These are phyloP conservation scores for Vaccinium macrocarpon DNA, from an alignment of 148 eudicot genomes.

Conservation along the genomic window DNA sequence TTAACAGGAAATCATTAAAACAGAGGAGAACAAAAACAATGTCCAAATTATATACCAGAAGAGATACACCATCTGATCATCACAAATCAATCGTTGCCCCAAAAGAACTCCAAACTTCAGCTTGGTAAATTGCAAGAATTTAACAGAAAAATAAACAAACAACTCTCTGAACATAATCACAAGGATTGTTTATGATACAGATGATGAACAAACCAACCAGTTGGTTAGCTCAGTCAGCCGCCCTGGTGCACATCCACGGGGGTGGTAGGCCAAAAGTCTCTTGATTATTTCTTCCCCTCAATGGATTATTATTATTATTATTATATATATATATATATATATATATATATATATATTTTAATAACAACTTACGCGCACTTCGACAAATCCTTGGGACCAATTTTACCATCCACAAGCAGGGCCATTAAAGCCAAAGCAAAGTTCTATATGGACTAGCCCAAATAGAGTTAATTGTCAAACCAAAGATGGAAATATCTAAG, in stretches of 20 bases:
- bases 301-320: too few relatives aligned
- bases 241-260: not conserved
- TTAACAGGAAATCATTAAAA: not conserved
- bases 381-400: too few relatives aligned
- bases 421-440: too few relatives aligned
- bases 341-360: too few relatives aligned
- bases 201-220: not conserved
- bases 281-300: not conserved
- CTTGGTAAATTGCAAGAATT: not conserved
- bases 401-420: too few relatives aligned
- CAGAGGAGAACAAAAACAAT: not conserved
- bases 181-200: not conserved
- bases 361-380: too few relatives aligned
- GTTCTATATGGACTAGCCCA: too few relatives aligned
- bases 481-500: too few relatives aligned
- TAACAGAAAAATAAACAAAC: not conserved
- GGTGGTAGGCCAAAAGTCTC: not conserved
- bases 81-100: not conserved
- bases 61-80: not conserved
- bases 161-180: not conserved
- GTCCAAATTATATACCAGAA: not conserved
- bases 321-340: too few relatives aligned
- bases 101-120: not conserved
- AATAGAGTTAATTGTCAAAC: too few relatives aligned
- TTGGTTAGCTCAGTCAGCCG: not conserved